Conservation (phyloP, 352 stramenopile species). For the Globisporangium orthogonon region DNA sequence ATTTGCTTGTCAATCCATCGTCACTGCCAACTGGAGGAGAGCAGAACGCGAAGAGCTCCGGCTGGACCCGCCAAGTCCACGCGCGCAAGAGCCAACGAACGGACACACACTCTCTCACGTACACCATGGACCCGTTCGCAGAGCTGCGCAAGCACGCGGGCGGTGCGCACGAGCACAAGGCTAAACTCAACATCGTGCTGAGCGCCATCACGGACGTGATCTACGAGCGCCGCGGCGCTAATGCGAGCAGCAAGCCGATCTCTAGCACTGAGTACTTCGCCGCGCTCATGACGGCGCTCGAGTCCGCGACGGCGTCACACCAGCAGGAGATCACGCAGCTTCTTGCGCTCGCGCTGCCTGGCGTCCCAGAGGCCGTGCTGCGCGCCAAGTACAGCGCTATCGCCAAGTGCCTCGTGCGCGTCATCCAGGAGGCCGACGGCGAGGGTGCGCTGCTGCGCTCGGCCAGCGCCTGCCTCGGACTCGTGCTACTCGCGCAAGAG, state of each 20-base stretch:
- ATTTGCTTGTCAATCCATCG: not conserved
- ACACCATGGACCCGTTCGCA: slow-evolving; percentile 62
- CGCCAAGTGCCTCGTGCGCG: slow-evolving; percentile 56
- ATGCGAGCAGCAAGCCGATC: slow-evolving; percentile 22
- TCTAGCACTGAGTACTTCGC: slow-evolving; percentile 86
- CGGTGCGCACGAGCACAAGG: slow-evolving; percentile 72
- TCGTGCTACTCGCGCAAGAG: slow-evolving; percentile 68
- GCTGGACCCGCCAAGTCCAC: not conserved
- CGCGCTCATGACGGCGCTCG: slow-evolving; percentile 81
- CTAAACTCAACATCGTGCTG: slow-evolving; percentile 82
- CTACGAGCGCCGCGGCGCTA: slow-evolving; percentile 48
- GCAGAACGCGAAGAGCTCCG: not conserved
- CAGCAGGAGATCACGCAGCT: slow-evolving; percentile 74
- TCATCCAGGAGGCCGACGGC: slow-evolving; percentile 62
- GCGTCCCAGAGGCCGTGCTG: slow-evolving; percentile 66
- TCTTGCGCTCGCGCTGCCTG: slow-evolving; percentile 68
- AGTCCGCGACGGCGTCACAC: slow-evolving; percentile 63
- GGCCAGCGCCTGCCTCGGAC: slow-evolving; percentile 50
- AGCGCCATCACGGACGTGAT: slow-evolving; percentile 81
- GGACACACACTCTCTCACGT: not conserved
- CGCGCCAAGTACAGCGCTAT: slow-evolving; percentile 74
- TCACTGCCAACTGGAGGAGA: not conserved
- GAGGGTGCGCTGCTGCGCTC: slow-evolving; percentile 61
- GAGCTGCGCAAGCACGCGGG: slow-evolving; percentile 78
- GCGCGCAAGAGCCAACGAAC: too few species aligned